Evolutionary conservation across 2,329 filamentous ascomycete genomes (phyloP), one percentile per base, ranked within the genome.

Genomic region (Zarea fungicola): DNA sequence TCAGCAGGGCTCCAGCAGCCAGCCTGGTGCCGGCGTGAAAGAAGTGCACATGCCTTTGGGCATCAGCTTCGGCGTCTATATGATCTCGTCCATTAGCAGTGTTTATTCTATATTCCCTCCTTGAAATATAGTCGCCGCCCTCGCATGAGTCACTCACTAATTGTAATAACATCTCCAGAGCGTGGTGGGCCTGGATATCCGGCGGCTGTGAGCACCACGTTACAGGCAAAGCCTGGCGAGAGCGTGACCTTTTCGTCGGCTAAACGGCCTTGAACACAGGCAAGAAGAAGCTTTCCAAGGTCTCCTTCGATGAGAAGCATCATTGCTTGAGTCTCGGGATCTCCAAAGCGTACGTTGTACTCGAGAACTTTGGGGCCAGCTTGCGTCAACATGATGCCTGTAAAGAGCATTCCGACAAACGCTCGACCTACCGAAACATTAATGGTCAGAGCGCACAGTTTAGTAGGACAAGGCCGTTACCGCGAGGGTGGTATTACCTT

Each of bases 281-380:
- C 88, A 25, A 89, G 72, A 83, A 96, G 88, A 53, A 96, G 75
- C 62, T 87, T 81, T 0, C 89, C 89, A 31, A 96, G 76, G 67
- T 96, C 90, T 10, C 84, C 87, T 52, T 92, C 82, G 32, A 96
- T 75, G 16, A 96, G 73, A 3, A 87, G 81, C 13, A 96, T 73
- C 19, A 93, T 74, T 2, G 85, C 90, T 67, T 95, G 89, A 0
- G 87, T 90, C 67, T 95, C 89, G 1, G 89, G 89, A 60, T 95
- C 89, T 34, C 89, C 89, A 61, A 93, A 93, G 45, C 89, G 81
- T 29, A 92, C 89, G 59, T 95, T 95, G 71, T 95, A 95, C 66
- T 95, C 89, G 40, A 95, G 75, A 6, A 87, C 83, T 64, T 87
- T 88, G 9, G 88, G 83, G 1, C 89, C 89, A 34, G 73, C 65